Evolutionary conservation across 2,329 filamentous ascomycete species (phyloP), one percentile per base, ranked within the genome.

Genomic region (Akanthomyces dipterigenus): DNA sequence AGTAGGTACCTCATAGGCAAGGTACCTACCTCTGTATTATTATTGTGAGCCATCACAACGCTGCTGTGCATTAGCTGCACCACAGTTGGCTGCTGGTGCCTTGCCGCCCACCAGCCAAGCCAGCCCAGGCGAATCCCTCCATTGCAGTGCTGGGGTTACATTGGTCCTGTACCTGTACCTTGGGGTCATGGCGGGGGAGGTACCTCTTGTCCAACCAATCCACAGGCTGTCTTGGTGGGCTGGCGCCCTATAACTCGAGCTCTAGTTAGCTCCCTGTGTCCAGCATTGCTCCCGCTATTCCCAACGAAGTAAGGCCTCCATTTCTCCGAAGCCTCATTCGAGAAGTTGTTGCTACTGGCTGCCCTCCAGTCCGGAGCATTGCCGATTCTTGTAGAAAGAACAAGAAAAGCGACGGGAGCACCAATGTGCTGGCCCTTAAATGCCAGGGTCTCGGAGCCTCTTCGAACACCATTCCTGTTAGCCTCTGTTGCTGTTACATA

Each of bases 171-270:
- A 61, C 58, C 50, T 22, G 34, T 22, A 48, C 49, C 40, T 7
- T 28, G 28, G 58, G 58, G 49, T 55, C 34, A 31, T 61, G 58
- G 58, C 49, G 58, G 50, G 42, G 50, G 40, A 60, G 26, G 49
- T 55, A 42, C 58, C 40, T 60, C 11, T 46, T 34, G 45, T 40
- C 55, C 36, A 45, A 24, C 36, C 24, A 28, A 45, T 16, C 14
- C 50, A 45, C 4, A 26, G 20, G 31, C 34, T 54, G 45, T 18
- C 9, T 24, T 12, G 12, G 45, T 28, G 20, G 20, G 12, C 20
- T 24, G 6, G 24, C 22, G 24, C 45, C 20, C 45, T 48, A 24
- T 24, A 48, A n/a, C 42, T 22, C 16, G n/a, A 45, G 36, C 36
- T 38, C 14, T 16, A 38, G 36, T 14, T 14, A 38, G 36, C 36